A percentile compares a stretch with the other conserved stretches of the same genome.
phyloP scores from a whole-genome alignment of 768 basidiomycete species.

The Auricularia sp. region DNA sequence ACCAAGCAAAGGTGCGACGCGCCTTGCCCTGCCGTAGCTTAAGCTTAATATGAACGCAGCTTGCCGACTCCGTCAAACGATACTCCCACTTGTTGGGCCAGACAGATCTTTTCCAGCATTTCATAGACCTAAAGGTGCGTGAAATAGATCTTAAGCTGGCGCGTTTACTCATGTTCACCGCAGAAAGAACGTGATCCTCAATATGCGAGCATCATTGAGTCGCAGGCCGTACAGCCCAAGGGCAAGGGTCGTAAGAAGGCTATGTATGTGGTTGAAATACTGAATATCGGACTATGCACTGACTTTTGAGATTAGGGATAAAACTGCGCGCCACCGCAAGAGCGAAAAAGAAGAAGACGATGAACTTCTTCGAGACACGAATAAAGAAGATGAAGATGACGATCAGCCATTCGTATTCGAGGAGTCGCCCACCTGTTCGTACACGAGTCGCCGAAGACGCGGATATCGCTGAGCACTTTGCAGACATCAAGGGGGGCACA shows the following conservation, averaged over 20 bases:
- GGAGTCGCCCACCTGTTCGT: slow-evolving; percentile 78
- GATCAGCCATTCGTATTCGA: slow-evolving; percentile 94
- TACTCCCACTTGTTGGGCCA: slow-evolving; percentile 97
- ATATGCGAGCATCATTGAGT: slow-evolving; percentile 81
- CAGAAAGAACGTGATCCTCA: slow-evolving; percentile 86
- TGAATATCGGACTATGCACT: not conserved
- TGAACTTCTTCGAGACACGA: slow-evolving; percentile 81
- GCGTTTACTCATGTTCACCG: not conserved
- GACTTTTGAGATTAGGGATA: slow-evolving; percentile 41
- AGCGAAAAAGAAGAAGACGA: slow-evolving; percentile 99
- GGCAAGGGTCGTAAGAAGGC: slow-evolving; percentile 80
- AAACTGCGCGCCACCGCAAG: slow-evolving; percentile 75
- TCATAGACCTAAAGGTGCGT: slow-evolving; percentile 87
- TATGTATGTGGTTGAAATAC: slow-evolving; percentile 33
- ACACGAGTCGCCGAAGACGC: not conserved
- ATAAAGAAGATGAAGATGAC: slow-evolving; percentile 65
- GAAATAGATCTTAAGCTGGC: not conserved
- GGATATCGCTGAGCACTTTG: slow-evolving; percentile 1
- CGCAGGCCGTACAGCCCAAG: slow-evolving; percentile 67
- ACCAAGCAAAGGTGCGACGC: slow-evolving; percentile 67
- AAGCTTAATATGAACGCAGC: slow-evolving; percentile 32
- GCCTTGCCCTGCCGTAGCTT: not conserved
- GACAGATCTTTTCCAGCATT: slow-evolving; percentile 96
- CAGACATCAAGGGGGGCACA: slow-evolving; percentile 72
- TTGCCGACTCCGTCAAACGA: slow-evolving; percentile 88